Conservation (phyloP, 805 yeast genomes). For the Jamesozyma gamospora region DNA sequence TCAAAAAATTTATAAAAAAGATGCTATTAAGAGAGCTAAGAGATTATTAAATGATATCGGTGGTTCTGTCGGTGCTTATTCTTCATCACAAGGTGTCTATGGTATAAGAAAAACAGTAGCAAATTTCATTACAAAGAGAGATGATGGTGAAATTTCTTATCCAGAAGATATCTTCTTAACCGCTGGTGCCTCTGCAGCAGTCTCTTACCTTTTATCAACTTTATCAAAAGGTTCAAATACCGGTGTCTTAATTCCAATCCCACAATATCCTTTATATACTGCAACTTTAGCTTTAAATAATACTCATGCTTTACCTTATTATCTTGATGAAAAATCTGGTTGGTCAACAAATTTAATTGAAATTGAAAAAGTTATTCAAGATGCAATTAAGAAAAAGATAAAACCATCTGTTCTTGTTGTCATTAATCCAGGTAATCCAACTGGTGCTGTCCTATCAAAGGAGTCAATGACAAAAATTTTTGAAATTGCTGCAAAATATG, state of each 20-base stretch:
- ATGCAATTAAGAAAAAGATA: conserved; percentile 43
- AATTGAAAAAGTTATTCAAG: conserved; percentile 44
- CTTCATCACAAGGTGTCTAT: conserved; percentile 82
- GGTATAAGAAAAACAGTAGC: conserved; percentile 72
- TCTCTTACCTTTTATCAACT: conserved; percentile 63
- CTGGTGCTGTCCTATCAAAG: conserved; percentile 70
- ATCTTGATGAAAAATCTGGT: conserved; percentile 62
- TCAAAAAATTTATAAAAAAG: conserved; percentile 39
- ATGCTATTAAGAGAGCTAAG: conserved; percentile 66
- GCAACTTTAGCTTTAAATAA: conserved; percentile 84
- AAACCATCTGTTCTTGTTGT: conserved; percentile 74
- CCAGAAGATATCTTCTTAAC: conserved; percentile 76
- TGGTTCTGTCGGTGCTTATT: conserved; percentile 90
- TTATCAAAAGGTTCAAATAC: conserved; percentile 57
- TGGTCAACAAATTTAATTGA: conserved; percentile 78
- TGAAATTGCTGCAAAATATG: conserved; percentile 72
- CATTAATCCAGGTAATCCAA: conserved; percentile 97
- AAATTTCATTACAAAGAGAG: conserved; percentile 66
- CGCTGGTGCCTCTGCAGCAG: conserved; percentile 93
- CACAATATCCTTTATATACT: conserved; percentile 94
- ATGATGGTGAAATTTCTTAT: conserved; percentile 57
- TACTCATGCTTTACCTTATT: conserved; percentile 79
- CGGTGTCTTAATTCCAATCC: conserved; percentile 89
- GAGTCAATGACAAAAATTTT: conserved; percentile 63
- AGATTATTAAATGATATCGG: conserved; percentile 45